phyloP scores from a whole-genome alignment of 441 rosid species.

The Pelargonium citronellum region DNA sequence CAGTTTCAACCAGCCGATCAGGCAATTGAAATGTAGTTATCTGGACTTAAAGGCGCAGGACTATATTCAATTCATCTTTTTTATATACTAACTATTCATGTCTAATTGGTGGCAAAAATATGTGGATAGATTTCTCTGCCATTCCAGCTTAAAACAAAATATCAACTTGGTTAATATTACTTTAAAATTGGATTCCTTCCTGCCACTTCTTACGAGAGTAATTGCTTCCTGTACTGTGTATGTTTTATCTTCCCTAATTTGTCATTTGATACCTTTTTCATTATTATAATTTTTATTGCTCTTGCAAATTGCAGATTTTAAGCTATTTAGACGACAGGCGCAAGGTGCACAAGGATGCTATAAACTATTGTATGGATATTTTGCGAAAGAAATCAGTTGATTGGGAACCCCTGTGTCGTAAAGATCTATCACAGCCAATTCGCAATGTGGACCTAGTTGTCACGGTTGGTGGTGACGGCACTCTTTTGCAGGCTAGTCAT shows the following conservation, averaged over 20 bases:
- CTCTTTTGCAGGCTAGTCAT: constrained; percentile 92
- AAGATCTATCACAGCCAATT: constrained; percentile 43
- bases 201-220: not conserved
- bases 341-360: constrained; percentile 55
- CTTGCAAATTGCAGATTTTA: constrained; percentile 30
- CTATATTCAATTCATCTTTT: too few species aligned
- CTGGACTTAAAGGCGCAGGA: too few species aligned
- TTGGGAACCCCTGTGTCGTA: constrained; percentile 59
- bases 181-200: not conserved
- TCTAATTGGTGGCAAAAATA: too few species aligned
- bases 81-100: too few species aligned
- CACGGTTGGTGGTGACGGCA: constrained; percentile 91
- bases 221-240: not conserved
- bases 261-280: not conserved
- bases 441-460: constrained; percentile 72
- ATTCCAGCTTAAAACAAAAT: constrained; percentile 2
- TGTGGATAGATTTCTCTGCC: not conserved
- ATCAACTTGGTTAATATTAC: not conserved
- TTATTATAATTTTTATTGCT: constrained; percentile 3
- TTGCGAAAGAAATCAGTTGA: constrained; percentile 57
- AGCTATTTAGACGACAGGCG: constrained; percentile 50
- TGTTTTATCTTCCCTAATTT: not conserved
- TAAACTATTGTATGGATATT: constrained; percentile 58
- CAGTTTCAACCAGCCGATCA: too few species aligned
- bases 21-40: too few species aligned